Percentiles rank a stretch among this genome's conserved stretches.
Conservation (phyloP, 306 rosid species). For the Dalbergia oliveri region DNA sequence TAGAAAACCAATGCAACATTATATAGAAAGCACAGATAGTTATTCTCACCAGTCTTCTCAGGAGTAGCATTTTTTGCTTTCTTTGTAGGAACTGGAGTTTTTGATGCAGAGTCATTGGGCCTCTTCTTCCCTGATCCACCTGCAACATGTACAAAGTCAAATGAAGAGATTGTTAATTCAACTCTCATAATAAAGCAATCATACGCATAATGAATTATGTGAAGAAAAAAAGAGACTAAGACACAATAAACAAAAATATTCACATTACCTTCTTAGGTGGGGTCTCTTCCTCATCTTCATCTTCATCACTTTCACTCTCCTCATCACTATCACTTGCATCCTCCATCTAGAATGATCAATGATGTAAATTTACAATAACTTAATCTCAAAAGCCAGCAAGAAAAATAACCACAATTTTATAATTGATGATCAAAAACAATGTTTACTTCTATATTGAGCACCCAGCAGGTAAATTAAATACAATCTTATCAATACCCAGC, state of each 20-base stretch:
- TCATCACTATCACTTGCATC: slow-evolving; percentile 54
- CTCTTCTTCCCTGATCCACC: slow-evolving; percentile 75
- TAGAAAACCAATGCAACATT: neutral
- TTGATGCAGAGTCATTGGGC: slow-evolving; percentile 62
- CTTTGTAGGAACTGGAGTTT: slow-evolving; percentile 74
- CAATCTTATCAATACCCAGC: too few relatives aligned
- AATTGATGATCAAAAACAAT: neutral
- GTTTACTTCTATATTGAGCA: too few relatives aligned
- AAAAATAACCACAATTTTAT: neutral
- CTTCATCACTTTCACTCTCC: slow-evolving; percentile 60
- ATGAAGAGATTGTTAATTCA: neutral
- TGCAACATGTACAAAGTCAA: neutral
- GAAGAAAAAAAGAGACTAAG: neutral
- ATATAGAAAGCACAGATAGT: neutral
- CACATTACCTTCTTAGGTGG: slow-evolving; percentile 70
- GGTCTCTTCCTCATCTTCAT: slow-evolving; percentile 56
- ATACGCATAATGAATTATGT: neutral
- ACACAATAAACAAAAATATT: neutral
- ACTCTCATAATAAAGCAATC: neutral
- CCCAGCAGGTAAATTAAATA: too few relatives aligned
- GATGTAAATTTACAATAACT: neutral
- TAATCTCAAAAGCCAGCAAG: neutral
- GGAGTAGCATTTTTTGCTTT: slow-evolving; percentile 75
- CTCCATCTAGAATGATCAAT: slow-evolving; percentile 49
- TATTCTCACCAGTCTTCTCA: slow-evolving; percentile 72